Conservation (phyloP, 257 asterid species). For the Penstemon newberryi region DNA sequence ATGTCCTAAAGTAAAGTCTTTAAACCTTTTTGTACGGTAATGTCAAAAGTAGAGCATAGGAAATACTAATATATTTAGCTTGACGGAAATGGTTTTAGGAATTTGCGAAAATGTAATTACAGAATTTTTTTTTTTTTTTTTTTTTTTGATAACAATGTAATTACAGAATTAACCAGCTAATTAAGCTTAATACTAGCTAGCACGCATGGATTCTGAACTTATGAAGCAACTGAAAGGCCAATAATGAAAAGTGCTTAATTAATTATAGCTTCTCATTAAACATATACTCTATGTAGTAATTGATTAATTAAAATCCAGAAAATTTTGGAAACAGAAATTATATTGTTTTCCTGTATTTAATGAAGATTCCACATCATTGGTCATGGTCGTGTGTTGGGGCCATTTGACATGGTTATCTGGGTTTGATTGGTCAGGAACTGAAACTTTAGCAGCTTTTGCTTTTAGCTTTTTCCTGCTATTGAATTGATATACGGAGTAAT, state of each 20-base stretch:
- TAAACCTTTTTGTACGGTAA: slow-evolving; percentile 9
- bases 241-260: slow-evolving; percentile 5
- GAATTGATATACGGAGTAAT: no score
- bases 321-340: not conserved
- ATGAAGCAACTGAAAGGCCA: slow-evolving; percentile 31
- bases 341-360: not conserved
- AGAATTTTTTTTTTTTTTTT: no score
- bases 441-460: slow-evolving; percentile 22
- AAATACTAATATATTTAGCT: not conserved
- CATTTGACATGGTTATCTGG: slow-evolving; percentile 25
- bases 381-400: not conserved
- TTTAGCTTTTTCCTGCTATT: slow-evolving; percentile 21
- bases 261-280: slow-evolving; percentile 3
- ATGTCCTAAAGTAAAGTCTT: slow-evolving; percentile 18
- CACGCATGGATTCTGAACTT: slow-evolving; percentile 25
- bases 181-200: not conserved
- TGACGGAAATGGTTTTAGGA: not conserved
- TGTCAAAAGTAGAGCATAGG: slow-evolving; percentile 22
- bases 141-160: not conserved
- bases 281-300: not conserved
- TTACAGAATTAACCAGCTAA: slow-evolving; percentile 12
- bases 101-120: not conserved
- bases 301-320: not conserved
- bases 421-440: slow-evolving; percentile 34
- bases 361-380: not conserved